Evolutionary conservation across 164 flowering plant species (phyloP).

Genomic region (Cinnamomum chago): DNA sequence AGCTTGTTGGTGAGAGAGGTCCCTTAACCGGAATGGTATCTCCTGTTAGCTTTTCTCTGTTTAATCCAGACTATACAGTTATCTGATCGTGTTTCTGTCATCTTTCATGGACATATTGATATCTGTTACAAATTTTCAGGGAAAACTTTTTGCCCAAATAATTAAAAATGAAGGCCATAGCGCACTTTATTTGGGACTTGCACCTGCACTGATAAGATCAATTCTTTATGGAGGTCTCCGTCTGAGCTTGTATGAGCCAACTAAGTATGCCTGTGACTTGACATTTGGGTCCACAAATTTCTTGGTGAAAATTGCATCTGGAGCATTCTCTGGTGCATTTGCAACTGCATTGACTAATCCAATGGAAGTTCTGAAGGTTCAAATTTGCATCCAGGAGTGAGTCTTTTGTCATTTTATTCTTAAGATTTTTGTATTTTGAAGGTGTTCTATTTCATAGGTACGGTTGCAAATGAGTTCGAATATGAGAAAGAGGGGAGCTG

Average conservation of each 20-base stretch:
- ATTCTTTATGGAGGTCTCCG: slow-evolving; percentile 91
- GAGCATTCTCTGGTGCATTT: slow-evolving; percentile 80
- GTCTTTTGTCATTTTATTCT: not conserved
- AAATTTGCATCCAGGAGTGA: not conserved
- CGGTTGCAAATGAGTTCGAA: slow-evolving; percentile 70
- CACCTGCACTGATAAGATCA: slow-evolving; percentile 81
- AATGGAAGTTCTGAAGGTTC: slow-evolving; percentile 84
- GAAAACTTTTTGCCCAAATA: slow-evolving; percentile 46
- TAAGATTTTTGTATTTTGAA: not conserved
- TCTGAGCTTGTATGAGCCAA: slow-evolving; percentile 90
- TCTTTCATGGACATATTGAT: slow-evolving; percentile 2
- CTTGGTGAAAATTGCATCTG: slow-evolving; percentile 76
- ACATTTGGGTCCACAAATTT: slow-evolving; percentile 80
- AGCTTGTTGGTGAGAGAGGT: slow-evolving; percentile 89
- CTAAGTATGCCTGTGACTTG: slow-evolving; percentile 64
- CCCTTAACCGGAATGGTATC: slow-evolving; percentile 85
- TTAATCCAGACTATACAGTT: slow-evolving; percentile 3
- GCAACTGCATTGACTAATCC: slow-evolving; percentile 95
- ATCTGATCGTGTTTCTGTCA: slow-evolving; percentile 7
- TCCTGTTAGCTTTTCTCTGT: not conserved
- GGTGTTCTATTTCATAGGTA: slow-evolving; percentile 43
- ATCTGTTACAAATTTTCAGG: slow-evolving; percentile 39
- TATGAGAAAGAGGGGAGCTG: slow-evolving; percentile 35
- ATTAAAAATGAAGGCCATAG: slow-evolving; percentile 73
- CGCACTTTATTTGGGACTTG: slow-evolving; percentile 75